These are phyloP conservation scores for Fusarium napiforme DNA, from an alignment of 2,329 filamentous ascomycete species.

Conservation along the genomic window DNA sequence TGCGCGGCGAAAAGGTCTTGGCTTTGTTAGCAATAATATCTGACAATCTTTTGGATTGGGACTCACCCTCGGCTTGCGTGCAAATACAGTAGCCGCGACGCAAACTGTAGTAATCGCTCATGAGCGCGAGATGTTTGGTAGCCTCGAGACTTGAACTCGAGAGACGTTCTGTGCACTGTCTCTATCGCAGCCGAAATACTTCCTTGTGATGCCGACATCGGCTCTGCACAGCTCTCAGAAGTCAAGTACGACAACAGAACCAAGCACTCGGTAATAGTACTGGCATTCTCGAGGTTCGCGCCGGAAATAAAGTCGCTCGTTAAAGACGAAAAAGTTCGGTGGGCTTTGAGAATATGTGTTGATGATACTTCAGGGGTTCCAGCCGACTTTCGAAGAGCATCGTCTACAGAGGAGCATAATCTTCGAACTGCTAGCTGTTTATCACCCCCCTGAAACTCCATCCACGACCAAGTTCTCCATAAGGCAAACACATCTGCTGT, in stretches of 20 bases:
- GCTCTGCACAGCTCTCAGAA: slow-evolving; percentile 53
- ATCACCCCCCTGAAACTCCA: slow-evolving; percentile 62
- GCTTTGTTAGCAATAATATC: slow-evolving; percentile 29
- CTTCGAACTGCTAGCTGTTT: slow-evolving; percentile 50
- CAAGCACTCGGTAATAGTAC: slow-evolving; percentile 69
- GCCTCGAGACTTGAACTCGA: slow-evolving; percentile 54
- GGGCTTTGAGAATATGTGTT: slow-evolving; percentile 62
- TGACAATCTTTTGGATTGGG: neutral
- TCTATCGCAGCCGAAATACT: slow-evolving; percentile 64
- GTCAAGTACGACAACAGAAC: slow-evolving; percentile 76
- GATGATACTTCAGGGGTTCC: slow-evolving; percentile 40
- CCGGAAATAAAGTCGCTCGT: slow-evolving; percentile 67
- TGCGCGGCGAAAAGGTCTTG: slow-evolving; percentile 73
- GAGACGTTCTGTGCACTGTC: slow-evolving; percentile 55
- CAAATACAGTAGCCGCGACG: slow-evolving; percentile 72
- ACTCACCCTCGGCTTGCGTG: slow-evolving; percentile 70
- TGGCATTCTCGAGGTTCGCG: slow-evolving; percentile 59
- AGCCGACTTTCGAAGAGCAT: slow-evolving; percentile 28
- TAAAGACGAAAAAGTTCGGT: slow-evolving; percentile 62
- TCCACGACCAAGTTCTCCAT: slow-evolving; percentile 74
- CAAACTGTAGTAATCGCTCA: slow-evolving; percentile 76
- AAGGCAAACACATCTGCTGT: slow-evolving; percentile 52
- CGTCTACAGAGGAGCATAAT: slow-evolving; percentile 55
- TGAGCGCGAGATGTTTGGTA: slow-evolving; percentile 52
- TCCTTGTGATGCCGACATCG: slow-evolving; percentile 61